Evolutionary conservation across 2,329 filamentous ascomycete genomes (phyloP), one percentile per base, ranked within the genome.

Genomic region (Bipolaris bicolor): DNA sequence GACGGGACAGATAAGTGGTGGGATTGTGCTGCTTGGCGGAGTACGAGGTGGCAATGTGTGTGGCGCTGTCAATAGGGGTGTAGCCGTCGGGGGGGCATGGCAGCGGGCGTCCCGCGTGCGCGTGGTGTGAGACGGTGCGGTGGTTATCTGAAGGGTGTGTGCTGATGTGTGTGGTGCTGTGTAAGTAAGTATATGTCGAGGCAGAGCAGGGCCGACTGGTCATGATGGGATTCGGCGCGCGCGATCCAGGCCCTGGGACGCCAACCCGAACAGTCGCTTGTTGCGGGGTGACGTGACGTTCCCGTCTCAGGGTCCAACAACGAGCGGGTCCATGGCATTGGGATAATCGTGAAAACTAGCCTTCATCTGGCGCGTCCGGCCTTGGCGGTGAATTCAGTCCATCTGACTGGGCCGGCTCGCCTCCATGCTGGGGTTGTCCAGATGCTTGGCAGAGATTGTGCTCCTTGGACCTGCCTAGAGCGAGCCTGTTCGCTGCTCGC

Each of bases 291-390:
- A 34, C 34, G 31, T 43, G 36, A 47, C 10, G 18, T 15, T 39
- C 43, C 49, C 54, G 49, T 50, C 26, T 43, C 39, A 57, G 55
- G 55, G 55, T 57, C 55, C 49, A 57, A 16, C 34, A 18, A 22
- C 26, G 24, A 45, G 46, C 13, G 54, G 49, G 49, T 36, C 39
- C 49, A 44, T 6, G 24, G n/a, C 24, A 13, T 46, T 36, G 41
- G 52, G 22, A n/a, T 44, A 18, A 10, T 47, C 40, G 33, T 20
- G 20, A 34, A 2, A 15, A 39, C 50, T 54, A 49, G 37, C 16
- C 44, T 7, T 16, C 10, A 31, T 54, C 44, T 18, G 37, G 55
- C 11, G 10, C 33, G 31, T 15, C 29, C 33, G 31, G n/a, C 15
- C 49, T 52, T 33, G 33, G 16, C 22, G n/a, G 29, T 40, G 26